A percentile compares a stretch with the other conserved stretches of the same genome.
Evolutionary conservation across 2,329 filamentous ascomycete genomes (phyloP).

Genomic region (Penicillium verrucosum): DNA sequence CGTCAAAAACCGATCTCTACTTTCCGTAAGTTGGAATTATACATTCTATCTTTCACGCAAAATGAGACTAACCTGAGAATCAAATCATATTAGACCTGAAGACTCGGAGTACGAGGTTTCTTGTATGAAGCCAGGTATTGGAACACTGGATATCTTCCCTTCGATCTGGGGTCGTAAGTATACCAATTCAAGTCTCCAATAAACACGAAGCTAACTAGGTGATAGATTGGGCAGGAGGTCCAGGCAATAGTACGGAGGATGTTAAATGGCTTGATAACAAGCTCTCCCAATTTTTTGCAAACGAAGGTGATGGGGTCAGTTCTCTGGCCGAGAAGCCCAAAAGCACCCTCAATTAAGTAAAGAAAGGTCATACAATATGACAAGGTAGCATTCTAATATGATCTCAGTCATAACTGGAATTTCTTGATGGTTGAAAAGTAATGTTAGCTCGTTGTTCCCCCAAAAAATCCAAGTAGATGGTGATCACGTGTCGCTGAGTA

Average conservation of each 20-base stretch:
- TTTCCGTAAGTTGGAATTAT: constrained; percentile 57
- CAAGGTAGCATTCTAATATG: neutral
- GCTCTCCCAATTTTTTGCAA: constrained; percentile 53
- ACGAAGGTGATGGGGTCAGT: neutral
- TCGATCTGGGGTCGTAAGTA: constrained; percentile 62
- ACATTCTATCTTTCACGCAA: neutral
- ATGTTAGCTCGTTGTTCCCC: neutral
- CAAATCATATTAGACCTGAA: constrained; percentile 54
- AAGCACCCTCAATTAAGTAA: neutral
- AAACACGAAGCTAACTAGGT: constrained; percentile 13
- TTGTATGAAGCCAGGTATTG: constrained; percentile 59
- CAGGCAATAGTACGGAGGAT: constrained; percentile 68
- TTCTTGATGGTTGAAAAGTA: neutral
- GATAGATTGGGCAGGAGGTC: constrained; percentile 61
- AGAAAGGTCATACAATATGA: too few species aligned
- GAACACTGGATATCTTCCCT: constrained; percentile 54
- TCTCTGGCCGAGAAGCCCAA: constrained; percentile 6
- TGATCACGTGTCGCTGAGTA: constrained; percentile 23
- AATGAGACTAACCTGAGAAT: neutral
- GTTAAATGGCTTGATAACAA: constrained; percentile 68
- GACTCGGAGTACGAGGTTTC: constrained; percentile 71
- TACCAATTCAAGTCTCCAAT: neutral
- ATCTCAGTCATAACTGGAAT: neutral
- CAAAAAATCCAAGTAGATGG: neutral
- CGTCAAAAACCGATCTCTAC: constrained; percentile 71